Percentiles rank a stretch among this genome's conserved stretches.
phyloP scores from a whole-genome alignment of 176 grass and related monocot species.

The Cenchrus purpureus region DNA sequence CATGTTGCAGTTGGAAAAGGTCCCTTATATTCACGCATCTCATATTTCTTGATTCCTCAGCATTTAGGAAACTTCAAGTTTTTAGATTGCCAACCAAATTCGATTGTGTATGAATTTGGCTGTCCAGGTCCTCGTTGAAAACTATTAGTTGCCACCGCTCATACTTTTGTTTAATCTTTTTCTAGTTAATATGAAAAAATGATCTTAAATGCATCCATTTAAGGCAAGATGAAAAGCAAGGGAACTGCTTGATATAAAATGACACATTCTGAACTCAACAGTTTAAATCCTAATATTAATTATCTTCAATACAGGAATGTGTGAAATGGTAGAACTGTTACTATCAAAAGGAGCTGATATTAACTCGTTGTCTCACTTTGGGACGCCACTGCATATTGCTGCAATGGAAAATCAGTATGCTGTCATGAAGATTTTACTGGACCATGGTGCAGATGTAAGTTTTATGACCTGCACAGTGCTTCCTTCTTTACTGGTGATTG shows the following conservation, averaged over 20 bases:
- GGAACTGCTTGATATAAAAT: background rate
- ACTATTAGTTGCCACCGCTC: too few species aligned
- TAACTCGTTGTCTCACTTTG: background rate
- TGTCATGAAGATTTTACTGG: slow-evolving; percentile 36
- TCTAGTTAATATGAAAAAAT: background rate
- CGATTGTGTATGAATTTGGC: too few species aligned
- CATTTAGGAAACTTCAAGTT: too few species aligned
- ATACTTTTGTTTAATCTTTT: too few species aligned
- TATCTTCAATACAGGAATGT: slow-evolving; percentile 19
- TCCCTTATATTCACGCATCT: background rate
- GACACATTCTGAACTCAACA: background rate
- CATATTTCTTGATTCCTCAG: background rate
- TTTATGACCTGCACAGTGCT: background rate
- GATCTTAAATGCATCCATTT: background rate
- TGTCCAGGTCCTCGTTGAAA: too few species aligned
- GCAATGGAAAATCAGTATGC: background rate
- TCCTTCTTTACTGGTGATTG: background rate
- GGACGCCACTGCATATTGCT: slow-evolving; percentile 31
- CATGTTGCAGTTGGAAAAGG: background rate
- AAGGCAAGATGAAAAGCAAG: background rate
- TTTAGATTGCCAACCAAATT: too few species aligned
- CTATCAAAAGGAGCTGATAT: slow-evolving; percentile 36
- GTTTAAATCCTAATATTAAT: background rate
- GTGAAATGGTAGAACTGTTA: slow-evolving; percentile 37
- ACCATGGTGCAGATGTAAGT: slow-evolving; percentile 29